Base-by-base conservation (phyloP, 2,329 filamentous ascomycete genomes). In the Aspergillus luchuensis region DNA sequence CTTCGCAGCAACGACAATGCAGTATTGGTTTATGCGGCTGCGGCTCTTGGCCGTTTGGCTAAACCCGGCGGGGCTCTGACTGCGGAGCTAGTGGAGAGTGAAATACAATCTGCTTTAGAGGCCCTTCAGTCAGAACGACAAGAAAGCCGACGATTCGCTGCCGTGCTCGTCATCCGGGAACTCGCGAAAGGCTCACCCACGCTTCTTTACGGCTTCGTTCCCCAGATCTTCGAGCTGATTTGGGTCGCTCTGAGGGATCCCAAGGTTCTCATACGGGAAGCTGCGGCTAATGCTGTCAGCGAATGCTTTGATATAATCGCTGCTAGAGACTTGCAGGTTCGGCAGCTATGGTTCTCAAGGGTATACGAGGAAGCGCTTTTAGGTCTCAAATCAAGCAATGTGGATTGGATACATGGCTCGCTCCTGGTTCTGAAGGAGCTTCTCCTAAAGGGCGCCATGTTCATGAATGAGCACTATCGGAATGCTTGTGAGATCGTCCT, bases 221-320 rank as follows among this genome's bases (percentile, higher is more conserved):
- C 90, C n/a, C 89, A 95, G 72, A 91, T 99, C 54, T 92, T 99
- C 71, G 92, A 97, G 69, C 89, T 96, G 74, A 92, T 99, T 64
- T 98, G 95, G 95, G 90, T 96, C 56, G 94, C 93, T 28, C 83
- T 99, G 59, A 87, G 94, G 62, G 95, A 99, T 72, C 87, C 87
- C 41, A 92, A 96, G 74, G 90, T 96, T 50, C 86, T 97, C 54
- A 99, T 99, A 67, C 87, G 95, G 56, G 91, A 92, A 67, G 95
- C 92, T 0, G 93, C 95, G 5, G 92, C 92, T 17, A 92, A 98
- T 73, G 92, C 94, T 1, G 91, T 98, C 66, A 95, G 92, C 68
- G 92, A 94, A 64, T 97, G 93, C 76, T 96, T 99, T 78, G 90
- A 93, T 72, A 98, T 99, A 67, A 95, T 99, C 65, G 89, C 92